A percentile compares a stretch with the other conserved stretches of the same genome.
phyloP scores from a whole-genome alignment of 805 yeast genomes.

The Torulaspora franciscae region DNA sequence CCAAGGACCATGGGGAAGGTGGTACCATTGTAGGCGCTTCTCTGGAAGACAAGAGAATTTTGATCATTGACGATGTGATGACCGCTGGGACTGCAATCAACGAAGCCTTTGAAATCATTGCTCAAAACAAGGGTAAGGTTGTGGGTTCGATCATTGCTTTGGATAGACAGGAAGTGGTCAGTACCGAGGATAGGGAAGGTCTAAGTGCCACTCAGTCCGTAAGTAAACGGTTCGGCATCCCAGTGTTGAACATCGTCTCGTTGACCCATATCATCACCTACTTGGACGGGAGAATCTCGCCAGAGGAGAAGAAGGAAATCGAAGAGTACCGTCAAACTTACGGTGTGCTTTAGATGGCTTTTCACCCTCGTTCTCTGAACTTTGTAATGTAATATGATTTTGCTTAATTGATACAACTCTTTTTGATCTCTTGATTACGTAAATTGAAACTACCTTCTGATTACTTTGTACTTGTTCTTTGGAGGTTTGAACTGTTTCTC shows the following conservation, averaged over 20 bases:
- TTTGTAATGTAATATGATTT: slow-evolving; percentile 9
- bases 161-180: slow-evolving; percentile 91
- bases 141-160: slow-evolving; percentile 86
- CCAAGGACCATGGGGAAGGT: slow-evolving; percentile 98
- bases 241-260: slow-evolving; percentile 76
- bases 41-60: slow-evolving; percentile 62
- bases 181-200: slow-evolving; percentile 41
- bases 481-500: slow-evolving; percentile 31
- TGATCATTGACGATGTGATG: slow-evolving; percentile 95
- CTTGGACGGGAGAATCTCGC: slow-evolving; percentile 50
- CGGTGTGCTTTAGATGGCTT: slow-evolving; percentile 28
- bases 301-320: slow-evolving; percentile 54
- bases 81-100: slow-evolving; percentile 98
- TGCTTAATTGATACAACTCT: slow-evolving; percentile 14
- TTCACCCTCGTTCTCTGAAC: slow-evolving; percentile 2
- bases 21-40: slow-evolving; percentile 87
- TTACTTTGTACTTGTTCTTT: slow-evolving; percentile 33
- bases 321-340: slow-evolving; percentile 48
- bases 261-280: slow-evolving; percentile 68
- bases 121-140: slow-evolving; percentile 61
- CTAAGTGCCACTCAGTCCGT: slow-evolving; percentile 81
- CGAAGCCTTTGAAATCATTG: slow-evolving; percentile 83
- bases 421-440: slow-evolving; percentile 1
- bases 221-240: slow-evolving; percentile 64
- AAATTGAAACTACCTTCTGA: slow-evolving; percentile 27